A percentile compares a stretch with the other conserved stretches of the same genome.
Evolutionary conservation across 208 protist species (phyloP).

Genomic region (Acanthamoeba royreba): DNA sequence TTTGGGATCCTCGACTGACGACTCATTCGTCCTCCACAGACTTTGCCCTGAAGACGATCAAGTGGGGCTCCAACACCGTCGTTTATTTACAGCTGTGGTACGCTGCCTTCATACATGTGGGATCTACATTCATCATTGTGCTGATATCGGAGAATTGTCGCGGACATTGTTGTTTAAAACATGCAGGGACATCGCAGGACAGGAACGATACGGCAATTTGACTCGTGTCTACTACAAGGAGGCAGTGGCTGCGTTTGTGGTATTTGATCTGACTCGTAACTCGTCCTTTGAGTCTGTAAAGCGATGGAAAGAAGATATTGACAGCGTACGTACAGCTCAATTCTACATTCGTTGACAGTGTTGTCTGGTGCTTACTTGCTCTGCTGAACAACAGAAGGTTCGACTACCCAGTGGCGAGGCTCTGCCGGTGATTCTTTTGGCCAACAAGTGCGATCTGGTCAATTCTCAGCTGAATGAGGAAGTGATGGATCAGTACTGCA

Average conservation of each 20-base stretch:
- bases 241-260: constrained; percentile 80
- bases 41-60: constrained; percentile 79
- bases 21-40: constrained; percentile 43
- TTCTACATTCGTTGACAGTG: no score
- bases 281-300: constrained; percentile 78
- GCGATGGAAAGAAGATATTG: constrained; percentile 81
- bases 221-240: constrained; percentile 78
- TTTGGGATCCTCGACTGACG: no score
- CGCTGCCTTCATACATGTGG: constrained; percentile 62
- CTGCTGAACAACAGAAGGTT: constrained; percentile 70
- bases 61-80: constrained; percentile 72
- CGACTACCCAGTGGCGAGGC: constrained; percentile 54
- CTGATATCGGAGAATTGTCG: not conserved
- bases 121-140: no score
- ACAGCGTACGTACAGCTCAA: constrained; percentile 4
- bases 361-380: no score
- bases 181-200: constrained; percentile 33
- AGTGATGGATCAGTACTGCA: constrained; percentile 72
- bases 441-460: constrained; percentile 78
- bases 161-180: not conserved
- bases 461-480: constrained; percentile 66
- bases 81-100: constrained; percentile 80
- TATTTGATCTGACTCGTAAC: constrained; percentile 81
- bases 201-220: constrained; percentile 36
- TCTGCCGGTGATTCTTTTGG: constrained; percentile 76